Conservation (phyloP, 2,329 filamentous ascomycete species). For the Diaporthe caulivora region DNA sequence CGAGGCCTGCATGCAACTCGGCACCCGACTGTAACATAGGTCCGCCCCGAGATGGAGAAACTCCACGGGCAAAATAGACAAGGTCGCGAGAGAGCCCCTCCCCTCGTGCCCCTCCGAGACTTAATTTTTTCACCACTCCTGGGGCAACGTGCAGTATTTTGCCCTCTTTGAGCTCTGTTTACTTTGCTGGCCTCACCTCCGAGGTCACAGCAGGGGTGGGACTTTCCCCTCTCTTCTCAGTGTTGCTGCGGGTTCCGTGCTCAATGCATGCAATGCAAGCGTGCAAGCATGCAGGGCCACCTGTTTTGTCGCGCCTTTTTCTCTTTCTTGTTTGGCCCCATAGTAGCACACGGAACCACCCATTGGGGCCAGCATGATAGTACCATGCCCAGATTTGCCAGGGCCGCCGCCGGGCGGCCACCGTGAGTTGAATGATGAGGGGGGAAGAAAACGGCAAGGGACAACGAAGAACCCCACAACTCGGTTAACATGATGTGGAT, state of each 20-base stretch:
- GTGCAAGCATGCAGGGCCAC: constrained; percentile 26
- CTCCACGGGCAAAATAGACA: neutral
- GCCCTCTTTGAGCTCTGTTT: neutral
- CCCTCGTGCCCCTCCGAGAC: neutral
- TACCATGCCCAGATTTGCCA: neutral
- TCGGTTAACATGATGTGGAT: constrained; percentile 15
- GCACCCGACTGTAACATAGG: constrained; percentile 30
- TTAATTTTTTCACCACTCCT: neutral
- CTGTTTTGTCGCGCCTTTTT: neutral
- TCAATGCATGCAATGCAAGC: constrained; percentile 19
- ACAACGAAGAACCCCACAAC: constrained; percentile 14
- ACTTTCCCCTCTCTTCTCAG: neutral
- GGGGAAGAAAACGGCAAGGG: neutral
- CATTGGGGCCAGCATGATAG: constrained; percentile 17
- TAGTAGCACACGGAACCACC: constrained; percentile 18
- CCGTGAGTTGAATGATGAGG: constrained; percentile 3
- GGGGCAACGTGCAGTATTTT: neutral
- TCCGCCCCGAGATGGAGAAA: constrained; percentile 27
- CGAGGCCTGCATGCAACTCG: neutral
- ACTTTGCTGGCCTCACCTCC: neutral
- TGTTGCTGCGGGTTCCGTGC: neutral
- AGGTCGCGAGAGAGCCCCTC: neutral
- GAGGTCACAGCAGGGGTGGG: neutral
- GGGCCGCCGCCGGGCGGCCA: constrained; percentile 2
- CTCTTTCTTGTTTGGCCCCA: neutral